Conservation (phyloP, 345 rosid species). For the Durio zibethinus region DNA sequence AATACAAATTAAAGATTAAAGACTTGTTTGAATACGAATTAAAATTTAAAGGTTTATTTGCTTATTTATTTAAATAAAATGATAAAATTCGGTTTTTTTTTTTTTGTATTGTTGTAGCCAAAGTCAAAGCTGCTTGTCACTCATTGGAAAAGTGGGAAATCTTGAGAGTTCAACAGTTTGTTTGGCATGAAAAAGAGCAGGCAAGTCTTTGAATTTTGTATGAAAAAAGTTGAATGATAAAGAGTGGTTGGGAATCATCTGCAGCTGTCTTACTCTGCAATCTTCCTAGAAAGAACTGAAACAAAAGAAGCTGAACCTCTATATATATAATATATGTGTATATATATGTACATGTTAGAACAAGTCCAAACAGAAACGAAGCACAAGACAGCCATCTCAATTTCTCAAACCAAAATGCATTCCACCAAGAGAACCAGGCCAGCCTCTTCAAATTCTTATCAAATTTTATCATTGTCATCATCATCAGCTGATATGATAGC, state of each 20-base stretch:
- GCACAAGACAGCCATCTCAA: background rate
- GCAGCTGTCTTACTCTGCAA: background rate
- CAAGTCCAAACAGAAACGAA: background rate
- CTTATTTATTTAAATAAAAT: too few relatives aligned
- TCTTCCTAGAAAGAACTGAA: background rate
- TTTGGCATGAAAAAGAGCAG: too few relatives aligned
- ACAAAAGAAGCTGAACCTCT: background rate
- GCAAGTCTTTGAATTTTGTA: too few relatives aligned
- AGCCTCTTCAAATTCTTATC: background rate
- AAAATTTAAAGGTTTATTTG: too few relatives aligned
- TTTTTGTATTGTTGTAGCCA: too few relatives aligned
- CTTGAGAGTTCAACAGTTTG: too few relatives aligned
- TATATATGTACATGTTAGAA: background rate
- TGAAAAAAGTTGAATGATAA: too few relatives aligned
- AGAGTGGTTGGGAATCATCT: background rate
- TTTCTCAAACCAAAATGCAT: background rate
- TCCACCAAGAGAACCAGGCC: background rate
- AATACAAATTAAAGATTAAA: too few relatives aligned
- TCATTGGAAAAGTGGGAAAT: too few relatives aligned
- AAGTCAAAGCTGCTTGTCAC: too few relatives aligned
- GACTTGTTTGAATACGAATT: too few relatives aligned
- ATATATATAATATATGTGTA: background rate
- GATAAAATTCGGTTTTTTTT: too few relatives aligned
- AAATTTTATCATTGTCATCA: slow-evolving; percentile 12
- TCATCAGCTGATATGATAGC: slow-evolving; percentile 18